A percentile compares a stretch with the other conserved stretches of the same genome.
Evolutionary conservation across 2,329 filamentous ascomycete species (phyloP).

Genomic region (Ceratocystis cubensis): DNA sequence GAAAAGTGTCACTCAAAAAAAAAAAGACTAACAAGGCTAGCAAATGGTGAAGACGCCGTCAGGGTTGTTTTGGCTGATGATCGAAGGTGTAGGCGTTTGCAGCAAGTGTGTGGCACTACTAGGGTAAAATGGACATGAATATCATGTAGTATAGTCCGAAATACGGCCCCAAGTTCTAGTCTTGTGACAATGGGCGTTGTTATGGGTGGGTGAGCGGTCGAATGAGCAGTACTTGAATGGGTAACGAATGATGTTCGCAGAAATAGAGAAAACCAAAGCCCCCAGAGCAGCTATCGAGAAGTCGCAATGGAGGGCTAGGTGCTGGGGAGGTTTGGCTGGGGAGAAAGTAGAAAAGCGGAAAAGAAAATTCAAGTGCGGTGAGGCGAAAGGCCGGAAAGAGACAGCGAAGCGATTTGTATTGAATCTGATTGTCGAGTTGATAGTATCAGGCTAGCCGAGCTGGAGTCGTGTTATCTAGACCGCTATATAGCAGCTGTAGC

Average conservation of each 20-base stretch:
- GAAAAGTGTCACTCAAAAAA: neutral
- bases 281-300: neutral
- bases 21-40: neutral
- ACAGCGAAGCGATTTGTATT: neutral
- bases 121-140: neutral
- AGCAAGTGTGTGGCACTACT: neutral
- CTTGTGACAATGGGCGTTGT: neutral
- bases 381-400: conserved; percentile 1
- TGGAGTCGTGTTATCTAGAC: neutral
- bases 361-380: neutral
- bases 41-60: neutral
- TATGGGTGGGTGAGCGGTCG: neutral
- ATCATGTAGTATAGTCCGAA: neutral
- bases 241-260: neutral
- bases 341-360: neutral
- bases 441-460: neutral
- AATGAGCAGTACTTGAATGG: neutral
- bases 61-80: neutral
- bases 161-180: neutral
- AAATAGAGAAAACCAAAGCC: neutral
- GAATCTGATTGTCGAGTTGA: neutral
- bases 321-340: neutral
- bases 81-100: neutral
- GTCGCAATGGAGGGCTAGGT: neutral
- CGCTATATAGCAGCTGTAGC: too few species aligned